Conservation (phyloP, 1,284 basidiomycete species). For the Cutaneotrichosporon cyanovorans region DNA sequence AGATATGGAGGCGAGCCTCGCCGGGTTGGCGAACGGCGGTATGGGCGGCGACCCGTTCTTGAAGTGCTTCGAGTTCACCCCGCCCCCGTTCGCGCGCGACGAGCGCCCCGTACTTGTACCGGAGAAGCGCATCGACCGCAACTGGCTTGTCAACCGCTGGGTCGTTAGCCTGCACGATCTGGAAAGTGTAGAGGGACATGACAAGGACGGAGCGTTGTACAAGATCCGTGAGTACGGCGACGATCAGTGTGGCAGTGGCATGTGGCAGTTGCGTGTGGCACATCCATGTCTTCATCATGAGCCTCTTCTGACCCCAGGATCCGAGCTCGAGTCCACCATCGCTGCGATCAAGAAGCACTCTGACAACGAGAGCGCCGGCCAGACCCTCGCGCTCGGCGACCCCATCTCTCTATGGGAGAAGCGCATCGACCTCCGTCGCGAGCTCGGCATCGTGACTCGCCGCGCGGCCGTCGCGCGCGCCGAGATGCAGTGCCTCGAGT, state of each 20-base stretch:
- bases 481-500: slow-evolving; percentile 16
- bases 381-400: slow-evolving; percentile 18
- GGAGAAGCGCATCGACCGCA: slow-evolving; percentile 10
- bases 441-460: slow-evolving; percentile 14
- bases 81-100: slow-evolving; percentile 5
- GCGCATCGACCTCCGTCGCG: slow-evolving; percentile 10
- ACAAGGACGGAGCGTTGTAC: slow-evolving; percentile 3
- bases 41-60: neutral
- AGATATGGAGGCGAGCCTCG: too few relatives aligned
- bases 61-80: slow-evolving; percentile 1
- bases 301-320: slow-evolving; percentile 1
- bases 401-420: slow-evolving; percentile 19
- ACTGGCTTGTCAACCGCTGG: slow-evolving; percentile 22
- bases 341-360: slow-evolving; percentile 4
- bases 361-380: too few relatives aligned
- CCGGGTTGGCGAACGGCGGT: too few relatives aligned
- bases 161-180: slow-evolving; percentile 1
- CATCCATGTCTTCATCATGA: too few relatives aligned
- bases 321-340: slow-evolving; percentile 1
- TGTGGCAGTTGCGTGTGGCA: too few relatives aligned
- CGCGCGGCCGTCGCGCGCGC: slow-evolving; percentile 13
- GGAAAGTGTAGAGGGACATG: slow-evolving; percentile 3
- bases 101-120: slow-evolving; percentile 10
- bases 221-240: slow-evolving; percentile 13
- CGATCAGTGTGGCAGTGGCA: too few relatives aligned